phyloP scores from a whole-genome alignment of 306 rosid species.

The Carpinus fangiana region DNA sequence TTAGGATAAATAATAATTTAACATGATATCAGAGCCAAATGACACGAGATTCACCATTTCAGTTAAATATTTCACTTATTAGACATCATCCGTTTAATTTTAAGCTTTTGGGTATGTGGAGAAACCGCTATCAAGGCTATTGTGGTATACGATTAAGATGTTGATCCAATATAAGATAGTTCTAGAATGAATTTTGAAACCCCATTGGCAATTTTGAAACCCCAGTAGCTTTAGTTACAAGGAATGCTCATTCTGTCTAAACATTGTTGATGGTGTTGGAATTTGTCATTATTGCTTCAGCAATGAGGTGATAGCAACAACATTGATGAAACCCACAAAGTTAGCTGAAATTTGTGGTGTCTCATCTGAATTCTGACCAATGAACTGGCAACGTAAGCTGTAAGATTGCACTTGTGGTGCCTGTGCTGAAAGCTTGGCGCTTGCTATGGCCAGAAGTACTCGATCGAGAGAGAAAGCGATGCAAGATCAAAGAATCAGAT shows the following conservation, averaged over 20 bases:
- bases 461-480: conserved; percentile 30
- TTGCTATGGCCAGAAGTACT: conserved; percentile 25
- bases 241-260: conserved; percentile 24
- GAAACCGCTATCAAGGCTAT: no score
- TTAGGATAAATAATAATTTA: no score
- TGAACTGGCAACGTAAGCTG: conserved; percentile 18
- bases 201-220: neutral
- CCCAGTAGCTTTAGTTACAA: neutral
- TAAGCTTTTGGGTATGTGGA: no score
- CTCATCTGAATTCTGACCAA: conserved; percentile 28
- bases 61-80: no score
- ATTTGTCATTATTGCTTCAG: conserved; percentile 35
- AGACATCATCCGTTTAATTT: no score
- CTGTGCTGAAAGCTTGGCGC: conserved; percentile 38
- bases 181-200: no score
- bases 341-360: conserved; percentile 36
- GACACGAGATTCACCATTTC: no score
- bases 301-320: conserved; percentile 15
- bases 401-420: conserved; percentile 25
- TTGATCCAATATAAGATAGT: no score
- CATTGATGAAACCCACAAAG: no score
- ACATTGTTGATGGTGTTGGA: conserved; percentile 34
- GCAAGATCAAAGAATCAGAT: conserved; percentile 30
- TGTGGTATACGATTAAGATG: no score
- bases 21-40: no score